These are phyloP conservation scores for Platismatia glauca DNA, from an alignment of 495 filamentous ascomycete species.

Conservation along the genomic window DNA sequence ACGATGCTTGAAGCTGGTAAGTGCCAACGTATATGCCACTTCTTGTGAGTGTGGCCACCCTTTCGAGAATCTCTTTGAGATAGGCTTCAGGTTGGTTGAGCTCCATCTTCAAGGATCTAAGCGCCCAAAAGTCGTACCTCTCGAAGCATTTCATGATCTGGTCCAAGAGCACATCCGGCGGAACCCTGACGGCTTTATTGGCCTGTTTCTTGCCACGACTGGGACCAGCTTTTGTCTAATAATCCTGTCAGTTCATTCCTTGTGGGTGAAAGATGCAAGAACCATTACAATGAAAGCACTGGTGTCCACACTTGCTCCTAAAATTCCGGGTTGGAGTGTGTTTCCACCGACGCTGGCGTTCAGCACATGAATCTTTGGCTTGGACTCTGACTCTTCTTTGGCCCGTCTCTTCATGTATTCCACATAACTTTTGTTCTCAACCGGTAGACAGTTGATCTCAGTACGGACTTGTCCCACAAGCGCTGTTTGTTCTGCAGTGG, in stretches of 20 bases:
- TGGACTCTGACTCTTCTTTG: constrained; percentile 55
- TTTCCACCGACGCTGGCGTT: constrained; percentile 25
- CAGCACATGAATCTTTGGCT: constrained; percentile 42
- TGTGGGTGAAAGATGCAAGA: constrained; percentile 5
- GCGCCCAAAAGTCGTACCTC: constrained; percentile 77
- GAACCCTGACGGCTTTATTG: constrained; percentile 79
- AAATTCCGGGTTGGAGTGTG: constrained; percentile 33
- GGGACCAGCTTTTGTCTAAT: constrained; percentile 30
- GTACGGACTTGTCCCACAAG: constrained; percentile 63
- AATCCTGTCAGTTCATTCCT: constrained; percentile 17
- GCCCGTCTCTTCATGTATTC: constrained; percentile 51
- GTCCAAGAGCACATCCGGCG: constrained; percentile 77
- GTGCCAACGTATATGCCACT: constrained; percentile 72
- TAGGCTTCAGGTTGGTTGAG: constrained; percentile 85
- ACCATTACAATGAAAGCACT: constrained; percentile 49
- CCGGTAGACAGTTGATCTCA: constrained; percentile 68
- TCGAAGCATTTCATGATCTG: constrained; percentile 72
- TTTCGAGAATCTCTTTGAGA: constrained; percentile 72
- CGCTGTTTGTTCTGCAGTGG: constrained; percentile 62
- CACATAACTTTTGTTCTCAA: constrained; percentile 63
- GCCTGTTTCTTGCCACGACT: constrained; percentile 43
- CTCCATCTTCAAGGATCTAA: constrained; percentile 64
- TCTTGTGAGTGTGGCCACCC: constrained; percentile 72
- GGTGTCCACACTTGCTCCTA: constrained; percentile 39
- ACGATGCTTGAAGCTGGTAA: constrained; percentile 61